Base-by-base conservation (phyloP, 2,329 filamentous ascomycete species). In the Ascochyta clinopodiicola region DNA sequence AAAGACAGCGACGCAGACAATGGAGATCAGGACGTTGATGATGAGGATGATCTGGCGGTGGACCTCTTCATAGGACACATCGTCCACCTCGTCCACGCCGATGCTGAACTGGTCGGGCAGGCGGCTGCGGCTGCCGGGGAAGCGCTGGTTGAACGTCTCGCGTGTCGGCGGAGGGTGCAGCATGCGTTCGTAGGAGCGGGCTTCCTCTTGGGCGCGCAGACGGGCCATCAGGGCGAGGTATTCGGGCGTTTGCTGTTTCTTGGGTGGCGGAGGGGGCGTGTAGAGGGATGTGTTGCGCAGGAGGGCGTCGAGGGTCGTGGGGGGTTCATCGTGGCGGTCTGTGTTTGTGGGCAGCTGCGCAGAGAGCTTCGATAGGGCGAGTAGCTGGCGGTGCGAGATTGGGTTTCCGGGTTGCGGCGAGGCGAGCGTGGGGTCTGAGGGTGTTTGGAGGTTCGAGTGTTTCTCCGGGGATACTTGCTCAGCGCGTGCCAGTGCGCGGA, bases 191-290 rank as follows among this genome's bases (percentile, higher is more conserved):
- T 98, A 99, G 47, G 86, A 83, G 58, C 89, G 86, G 62, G 87
- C 84, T 79, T 98, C 93, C 78, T 94, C 89, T 68, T 95, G 88
- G 57, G 84, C 86, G 60, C 92, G 91, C 19, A 99, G 86, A 15
- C 88, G 87, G 22, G 87, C 87, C 92, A 98, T 98, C 1, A 96
- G 81, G 6, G 88, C 89, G 74, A 91, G 90, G 79, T 94, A 98
- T 77, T 96, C 89, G 7, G 87, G 80, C 1, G 88, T 89, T 86
- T 96, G 70, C 31, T 46, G 19, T 17, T 51, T 57, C 71, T 92
- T 96, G 4, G 89, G 87, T 5, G 88, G 84, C 13, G 90, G 89
- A n/a, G 92, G 91, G n/a, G 91, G 85, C 9, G 86, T 76, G 75
- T 96, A 96, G 60, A 96, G 79, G 49, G 72, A 82, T 24, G 91